Evolutionary conservation across 1,284 basidiomycete species (phyloP).

Genomic region (Trametes versicolor): DNA sequence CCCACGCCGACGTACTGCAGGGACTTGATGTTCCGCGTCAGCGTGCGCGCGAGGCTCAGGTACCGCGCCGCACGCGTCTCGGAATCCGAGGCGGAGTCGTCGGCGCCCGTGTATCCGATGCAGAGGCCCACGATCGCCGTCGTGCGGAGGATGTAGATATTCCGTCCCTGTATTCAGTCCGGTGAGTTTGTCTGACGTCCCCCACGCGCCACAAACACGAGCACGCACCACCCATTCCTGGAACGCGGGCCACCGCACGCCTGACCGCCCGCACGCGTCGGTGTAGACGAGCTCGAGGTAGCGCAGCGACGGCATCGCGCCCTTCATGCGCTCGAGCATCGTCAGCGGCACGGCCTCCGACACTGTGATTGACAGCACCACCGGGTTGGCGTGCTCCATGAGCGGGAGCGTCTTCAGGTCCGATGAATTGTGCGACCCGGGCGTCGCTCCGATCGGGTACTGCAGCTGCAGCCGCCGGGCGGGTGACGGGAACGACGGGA

Average conservation of each 20-base stretch:
- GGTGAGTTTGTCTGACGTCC: slow-evolving; percentile 23
- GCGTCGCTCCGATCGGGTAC: slow-evolving; percentile 31
- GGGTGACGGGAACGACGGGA: slow-evolving; percentile 36
- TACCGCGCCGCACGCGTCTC: slow-evolving; percentile 13
- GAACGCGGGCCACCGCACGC: slow-evolving; percentile 23
- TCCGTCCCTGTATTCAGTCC: slow-evolving; percentile 24
- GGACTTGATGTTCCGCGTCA: slow-evolving; percentile 28
- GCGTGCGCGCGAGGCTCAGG: slow-evolving; percentile 27
- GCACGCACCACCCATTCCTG: slow-evolving; percentile 34
- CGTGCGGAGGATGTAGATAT: slow-evolving; percentile 32
- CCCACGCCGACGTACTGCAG: slow-evolving; percentile 34
- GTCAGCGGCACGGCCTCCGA: slow-evolving; percentile 22
- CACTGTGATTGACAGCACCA: slow-evolving; percentile 34
- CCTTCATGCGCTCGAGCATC: slow-evolving; percentile 33
- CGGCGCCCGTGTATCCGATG: slow-evolving; percentile 27
- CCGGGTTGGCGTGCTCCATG: slow-evolving; percentile 35
- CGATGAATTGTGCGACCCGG: slow-evolving; percentile 22
- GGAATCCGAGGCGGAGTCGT: slow-evolving; percentile 13
- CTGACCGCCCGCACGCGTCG: slow-evolving; percentile 20
- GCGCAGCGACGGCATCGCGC: slow-evolving; percentile 31
- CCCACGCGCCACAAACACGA: not conserved
- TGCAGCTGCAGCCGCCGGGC: slow-evolving; percentile 36
- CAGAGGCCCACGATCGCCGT: slow-evolving; percentile 31
- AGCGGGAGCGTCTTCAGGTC: slow-evolving; percentile 36
- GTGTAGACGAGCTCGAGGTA: slow-evolving; percentile 35